Percentiles rank a stretch among this genome's conserved stretches.
Evolutionary conservation across 2,329 filamentous ascomycete species (phyloP).

Genomic region (Colletotrichum australisinense): DNA sequence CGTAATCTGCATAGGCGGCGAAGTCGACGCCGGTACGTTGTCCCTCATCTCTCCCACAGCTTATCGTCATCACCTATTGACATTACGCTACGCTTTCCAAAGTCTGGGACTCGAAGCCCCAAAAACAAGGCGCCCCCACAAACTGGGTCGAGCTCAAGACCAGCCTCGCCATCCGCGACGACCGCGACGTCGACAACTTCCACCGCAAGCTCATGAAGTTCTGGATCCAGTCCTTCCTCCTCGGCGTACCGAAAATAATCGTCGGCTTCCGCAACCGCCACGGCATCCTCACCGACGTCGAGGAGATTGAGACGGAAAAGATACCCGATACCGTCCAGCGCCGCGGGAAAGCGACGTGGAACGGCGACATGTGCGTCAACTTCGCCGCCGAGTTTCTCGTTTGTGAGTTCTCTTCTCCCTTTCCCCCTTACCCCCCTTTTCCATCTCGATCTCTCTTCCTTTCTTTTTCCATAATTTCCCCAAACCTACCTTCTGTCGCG

Average conservation of each 20-base stretch:
- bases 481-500: neutral
- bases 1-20: constrained; percentile 84
- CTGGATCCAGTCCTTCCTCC: constrained; percentile 95
- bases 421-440: too few species aligned
- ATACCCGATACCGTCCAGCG: constrained; percentile 83
- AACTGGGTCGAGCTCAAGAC: constrained; percentile 98
- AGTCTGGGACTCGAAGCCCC: constrained; percentile 87
- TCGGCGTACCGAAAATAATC: constrained; percentile 91
- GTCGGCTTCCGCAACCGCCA: constrained; percentile 85
- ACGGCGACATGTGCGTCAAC: constrained; percentile 94
- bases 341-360: constrained; percentile 78
- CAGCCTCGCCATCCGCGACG: constrained; percentile 75
- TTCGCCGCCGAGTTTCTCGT: constrained; percentile 83
- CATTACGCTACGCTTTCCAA: constrained; percentile 19
- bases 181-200: constrained; percentile 79
- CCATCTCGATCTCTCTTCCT: too few species aligned
- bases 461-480: neutral
- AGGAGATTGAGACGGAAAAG: constrained; percentile 82
- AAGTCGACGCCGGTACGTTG: constrained; percentile 85
- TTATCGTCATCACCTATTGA: neutral
- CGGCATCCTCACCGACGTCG: constrained; percentile 77
- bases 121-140: constrained; percentile 72
- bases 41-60: neutral
- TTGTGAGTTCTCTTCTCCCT: constrained; percentile 63
- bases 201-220: constrained; percentile 94